Evolutionary conservation across 2,329 filamentous ascomycete species (phyloP).

Genomic region (Fusarium proliferatum): DNA sequence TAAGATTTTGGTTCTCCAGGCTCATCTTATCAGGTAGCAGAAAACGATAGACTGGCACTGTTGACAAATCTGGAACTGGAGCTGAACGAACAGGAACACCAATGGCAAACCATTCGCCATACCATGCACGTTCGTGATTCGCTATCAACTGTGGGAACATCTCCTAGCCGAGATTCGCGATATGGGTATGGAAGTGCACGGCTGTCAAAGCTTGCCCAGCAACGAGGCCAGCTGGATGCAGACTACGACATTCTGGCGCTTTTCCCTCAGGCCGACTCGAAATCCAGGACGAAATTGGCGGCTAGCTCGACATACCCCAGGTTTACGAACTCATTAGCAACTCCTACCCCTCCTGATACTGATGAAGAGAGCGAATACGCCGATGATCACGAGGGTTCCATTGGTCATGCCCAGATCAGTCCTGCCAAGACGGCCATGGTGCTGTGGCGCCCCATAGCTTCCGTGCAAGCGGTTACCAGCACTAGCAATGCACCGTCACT

Average conservation of each 20-base stretch:
- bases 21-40: slow-evolving; percentile 41
- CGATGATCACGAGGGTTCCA: slow-evolving; percentile 28
- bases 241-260: slow-evolving; percentile 30
- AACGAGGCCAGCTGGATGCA: slow-evolving; percentile 28
- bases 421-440: slow-evolving; percentile 32
- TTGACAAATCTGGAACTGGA: slow-evolving; percentile 71
- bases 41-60: slow-evolving; percentile 58
- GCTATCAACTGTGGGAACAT: slow-evolving; percentile 57
- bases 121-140: slow-evolving; percentile 62
- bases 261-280: slow-evolving; percentile 28
- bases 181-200: slow-evolving; percentile 31
- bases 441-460: slow-evolving; percentile 37
- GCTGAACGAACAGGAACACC: slow-evolving; percentile 68
- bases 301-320: slow-evolving; percentile 30
- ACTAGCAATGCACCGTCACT: slow-evolving; percentile 29
- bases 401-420: slow-evolving; percentile 23
- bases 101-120: slow-evolving; percentile 69
- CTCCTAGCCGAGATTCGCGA: slow-evolving; percentile 38
- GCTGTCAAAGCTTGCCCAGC: slow-evolving; percentile 26
- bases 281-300: slow-evolving; percentile 15
- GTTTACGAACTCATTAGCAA: slow-evolving; percentile 23
- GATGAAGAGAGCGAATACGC: slow-evolving; percentile 56
- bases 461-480: slow-evolving; percentile 16
- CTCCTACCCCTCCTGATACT: slow-evolving; percentile 64
- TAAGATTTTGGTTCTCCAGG: slow-evolving; percentile 12